These are phyloP conservation scores for Psilocybe subaeruginosa DNA, from an alignment of 768 basidiomycete genomes.

Conservation along the genomic window DNA sequence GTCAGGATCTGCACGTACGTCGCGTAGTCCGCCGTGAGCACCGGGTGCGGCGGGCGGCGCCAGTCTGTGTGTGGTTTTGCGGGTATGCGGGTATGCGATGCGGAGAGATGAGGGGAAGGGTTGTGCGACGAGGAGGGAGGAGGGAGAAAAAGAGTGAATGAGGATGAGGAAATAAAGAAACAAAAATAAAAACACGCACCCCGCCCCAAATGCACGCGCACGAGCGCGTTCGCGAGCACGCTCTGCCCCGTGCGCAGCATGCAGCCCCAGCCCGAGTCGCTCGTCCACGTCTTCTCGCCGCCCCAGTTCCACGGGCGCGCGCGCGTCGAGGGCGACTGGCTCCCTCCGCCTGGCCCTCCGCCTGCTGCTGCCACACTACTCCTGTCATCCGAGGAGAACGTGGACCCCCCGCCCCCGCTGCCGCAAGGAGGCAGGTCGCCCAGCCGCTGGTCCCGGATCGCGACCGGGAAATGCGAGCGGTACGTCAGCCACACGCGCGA, in stretches of 20 bases:
- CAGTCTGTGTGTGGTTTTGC: constrained; percentile 60
- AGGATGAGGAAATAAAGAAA: constrained; percentile 4
- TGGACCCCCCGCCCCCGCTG: constrained; percentile 22
- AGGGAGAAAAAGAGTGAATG: too few relatives aligned
- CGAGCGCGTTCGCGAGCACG: constrained; percentile 36
- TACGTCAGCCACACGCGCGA: constrained; percentile 93
- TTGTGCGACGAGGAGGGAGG: background rate
- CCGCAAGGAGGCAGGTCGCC: constrained; percentile 31
- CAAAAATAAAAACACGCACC: constrained; percentile 36
- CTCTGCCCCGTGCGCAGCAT: constrained; percentile 42
- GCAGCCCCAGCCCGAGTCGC: constrained; percentile 42
- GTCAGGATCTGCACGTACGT: constrained; percentile 90
- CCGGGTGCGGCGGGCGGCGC: constrained; percentile 70
- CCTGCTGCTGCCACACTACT: too few relatives aligned
- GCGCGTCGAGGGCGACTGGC: constrained; percentile 37
- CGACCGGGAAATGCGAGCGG: constrained; percentile 75
- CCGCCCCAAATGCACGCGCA: constrained; percentile 67
- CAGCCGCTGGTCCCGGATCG: constrained; percentile 68
- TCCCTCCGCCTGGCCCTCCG: too few relatives aligned
- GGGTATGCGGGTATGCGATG: too few relatives aligned
- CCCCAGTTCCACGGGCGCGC: constrained; percentile 62
- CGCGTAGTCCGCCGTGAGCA: constrained; percentile 69
- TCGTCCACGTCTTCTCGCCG: constrained; percentile 71
- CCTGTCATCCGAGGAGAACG: background rate
- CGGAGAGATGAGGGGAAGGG: too few relatives aligned